Percentiles rank a stretch among this genome's conserved stretches.
Conservation (phyloP, 495 filamentous ascomycete genomes). For the Tuber aestivum region DNA sequence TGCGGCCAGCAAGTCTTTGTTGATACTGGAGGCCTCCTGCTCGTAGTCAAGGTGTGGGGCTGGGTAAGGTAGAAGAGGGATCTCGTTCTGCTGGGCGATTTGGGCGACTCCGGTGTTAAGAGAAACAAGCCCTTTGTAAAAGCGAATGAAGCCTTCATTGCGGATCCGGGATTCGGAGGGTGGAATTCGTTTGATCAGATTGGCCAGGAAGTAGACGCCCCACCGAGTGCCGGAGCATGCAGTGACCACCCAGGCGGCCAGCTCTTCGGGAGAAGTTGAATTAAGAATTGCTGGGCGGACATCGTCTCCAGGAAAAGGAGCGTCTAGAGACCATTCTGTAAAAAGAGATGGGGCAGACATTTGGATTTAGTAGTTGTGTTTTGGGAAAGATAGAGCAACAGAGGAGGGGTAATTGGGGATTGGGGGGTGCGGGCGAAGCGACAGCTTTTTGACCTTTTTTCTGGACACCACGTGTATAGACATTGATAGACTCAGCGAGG, state of each 20-base stretch:
- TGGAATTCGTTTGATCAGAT: not conserved
- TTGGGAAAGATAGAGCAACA: not conserved
- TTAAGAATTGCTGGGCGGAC: not conserved
- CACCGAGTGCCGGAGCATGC: not conserved
- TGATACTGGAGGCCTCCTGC: not conserved
- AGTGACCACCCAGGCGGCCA: not conserved
- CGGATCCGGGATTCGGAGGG: slow-evolving; percentile 6
- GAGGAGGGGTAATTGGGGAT: not conserved
- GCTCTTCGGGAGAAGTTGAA: not conserved
- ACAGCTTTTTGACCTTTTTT: not conserved
- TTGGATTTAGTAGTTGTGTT: not conserved
- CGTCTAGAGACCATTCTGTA: not conserved
- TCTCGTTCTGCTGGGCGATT: not conserved
- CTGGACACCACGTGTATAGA: not conserved
- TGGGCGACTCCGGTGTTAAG: not conserved
- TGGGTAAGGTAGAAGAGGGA: not conserved
- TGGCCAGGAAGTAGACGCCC: not conserved
- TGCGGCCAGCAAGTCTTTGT: not conserved
- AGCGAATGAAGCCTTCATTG: not conserved
- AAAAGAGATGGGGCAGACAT: not conserved
- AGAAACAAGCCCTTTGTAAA: not conserved
- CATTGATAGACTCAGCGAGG: not conserved
- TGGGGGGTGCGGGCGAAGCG: not conserved
- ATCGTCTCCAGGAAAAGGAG: not conserved
- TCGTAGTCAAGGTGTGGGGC: not conserved